These are phyloP conservation scores for Geranium rotundifolium DNA, from an alignment of 345 rosid species.

Conservation along the genomic window DNA sequence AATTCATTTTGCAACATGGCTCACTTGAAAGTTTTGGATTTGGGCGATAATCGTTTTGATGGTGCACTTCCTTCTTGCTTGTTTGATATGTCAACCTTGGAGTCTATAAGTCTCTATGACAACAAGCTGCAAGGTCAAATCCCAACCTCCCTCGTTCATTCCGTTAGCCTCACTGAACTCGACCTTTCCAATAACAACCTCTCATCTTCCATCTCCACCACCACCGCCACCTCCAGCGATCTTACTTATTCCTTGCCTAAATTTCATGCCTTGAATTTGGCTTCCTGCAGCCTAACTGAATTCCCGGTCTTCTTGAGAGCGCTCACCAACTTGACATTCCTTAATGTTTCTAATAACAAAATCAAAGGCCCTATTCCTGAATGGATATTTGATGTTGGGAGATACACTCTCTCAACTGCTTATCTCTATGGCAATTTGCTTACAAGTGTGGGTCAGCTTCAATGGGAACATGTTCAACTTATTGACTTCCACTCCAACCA, in stretches of 20 bases:
- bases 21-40: neutral
- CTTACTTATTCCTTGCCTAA: neutral
- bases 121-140: slow-evolving; percentile 8
- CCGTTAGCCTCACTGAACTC: neutral
- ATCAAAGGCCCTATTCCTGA: slow-evolving; percentile 15
- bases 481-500: neutral
- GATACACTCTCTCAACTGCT: neutral
- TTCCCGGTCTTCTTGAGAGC: slow-evolving; percentile 8
- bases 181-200: neutral
- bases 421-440: no score
- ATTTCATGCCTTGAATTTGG: neutral
- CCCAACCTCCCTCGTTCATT: slow-evolving; percentile 7
- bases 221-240: no score
- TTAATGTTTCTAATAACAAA: slow-evolving; percentile 11
- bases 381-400: neutral
- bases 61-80: neutral
- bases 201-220: neutral
- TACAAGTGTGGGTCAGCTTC: neutral
- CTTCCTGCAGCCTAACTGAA: slow-evolving; percentile 7
- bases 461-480: neutral
- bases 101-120: neutral
- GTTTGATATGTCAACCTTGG: neutral
- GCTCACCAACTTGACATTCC: neutral
- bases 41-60: neutral
- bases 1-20: neutral